These are phyloP conservation scores for Petunia secreta DNA, from an alignment of 257 asterid species.

Conservation along the genomic window DNA sequence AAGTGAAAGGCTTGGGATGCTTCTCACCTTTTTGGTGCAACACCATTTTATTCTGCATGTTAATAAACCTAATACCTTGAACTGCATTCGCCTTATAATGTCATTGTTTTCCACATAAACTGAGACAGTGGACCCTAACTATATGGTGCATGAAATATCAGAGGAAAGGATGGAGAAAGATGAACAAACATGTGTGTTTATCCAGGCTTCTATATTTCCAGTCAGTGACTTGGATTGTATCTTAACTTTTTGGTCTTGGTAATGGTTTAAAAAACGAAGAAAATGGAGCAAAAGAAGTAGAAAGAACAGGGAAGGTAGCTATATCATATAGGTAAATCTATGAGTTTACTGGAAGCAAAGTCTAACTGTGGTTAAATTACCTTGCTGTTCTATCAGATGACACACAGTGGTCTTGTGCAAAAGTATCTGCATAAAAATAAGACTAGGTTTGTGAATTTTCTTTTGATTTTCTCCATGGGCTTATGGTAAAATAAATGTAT, in stretches of 20 bases:
- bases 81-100: not conserved
- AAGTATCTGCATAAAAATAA: not conserved
- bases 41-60: not conserved
- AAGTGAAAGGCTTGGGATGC: slow-evolving; percentile 23
- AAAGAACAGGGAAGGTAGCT: slow-evolving; percentile 6
- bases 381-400: not conserved
- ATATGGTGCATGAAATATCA: slow-evolving; percentile 12
- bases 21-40: slow-evolving; percentile 13
- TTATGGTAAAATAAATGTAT: slow-evolving; percentile 1
- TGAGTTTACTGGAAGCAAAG: not conserved
- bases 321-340: slow-evolving; percentile 6
- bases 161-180: not conserved
- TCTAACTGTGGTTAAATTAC: not conserved
- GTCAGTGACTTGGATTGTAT: not conserved
- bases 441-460: not conserved
- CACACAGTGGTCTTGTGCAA: not conserved
- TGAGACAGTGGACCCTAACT: not conserved
- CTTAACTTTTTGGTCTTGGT: slow-evolving; percentile 1
- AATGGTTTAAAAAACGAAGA: not conserved
- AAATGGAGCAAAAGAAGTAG: not conserved
- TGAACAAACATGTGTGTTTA: not conserved
- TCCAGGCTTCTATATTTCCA: not conserved
- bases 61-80: slow-evolving; percentile 2
- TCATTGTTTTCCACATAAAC: not conserved
- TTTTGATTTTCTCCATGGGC: slow-evolving; percentile 8